A percentile compares a stretch with the other conserved stretches of the same genome.
phyloP scores from a whole-genome alignment of 148 eudicot species.

The Vaccinium myrtillus region DNA sequence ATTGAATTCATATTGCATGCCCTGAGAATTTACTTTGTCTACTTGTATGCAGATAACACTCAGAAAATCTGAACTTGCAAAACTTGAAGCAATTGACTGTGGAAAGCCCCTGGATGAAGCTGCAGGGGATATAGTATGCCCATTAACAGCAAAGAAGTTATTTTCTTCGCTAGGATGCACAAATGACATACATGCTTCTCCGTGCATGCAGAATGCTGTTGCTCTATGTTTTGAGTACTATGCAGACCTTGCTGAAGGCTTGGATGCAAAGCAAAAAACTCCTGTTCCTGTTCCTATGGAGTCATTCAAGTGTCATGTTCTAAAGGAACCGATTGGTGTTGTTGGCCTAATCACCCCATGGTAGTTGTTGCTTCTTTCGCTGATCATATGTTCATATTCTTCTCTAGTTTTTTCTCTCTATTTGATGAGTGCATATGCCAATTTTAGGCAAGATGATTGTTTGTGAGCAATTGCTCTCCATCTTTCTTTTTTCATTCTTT shows the following conservation, averaged over 20 bases:
- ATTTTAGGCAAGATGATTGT: not conserved
- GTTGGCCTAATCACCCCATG: constrained; percentile 98
- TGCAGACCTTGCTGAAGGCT: constrained; percentile 91
- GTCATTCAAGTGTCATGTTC: constrained; percentile 73
- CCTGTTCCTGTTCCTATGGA: constrained; percentile 84
- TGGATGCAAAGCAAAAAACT: constrained; percentile 82
- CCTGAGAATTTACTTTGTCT: not conserved
- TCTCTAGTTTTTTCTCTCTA: not conserved
- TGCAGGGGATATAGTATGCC: constrained; percentile 87
- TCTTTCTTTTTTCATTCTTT: not conserved
- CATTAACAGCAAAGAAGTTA: not conserved
- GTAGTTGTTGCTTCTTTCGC: constrained; percentile 33
- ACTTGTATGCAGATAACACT: constrained; percentile 60
- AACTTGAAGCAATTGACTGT: constrained; percentile 75
- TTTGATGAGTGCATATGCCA: not conserved
- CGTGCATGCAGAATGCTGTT: constrained; percentile 80
- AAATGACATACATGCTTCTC: constrained; percentile 16
- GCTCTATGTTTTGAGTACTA: constrained; percentile 87
- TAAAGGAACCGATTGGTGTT: constrained; percentile 87
- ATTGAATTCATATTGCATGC: not conserved
- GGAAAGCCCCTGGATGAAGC: constrained; percentile 94
- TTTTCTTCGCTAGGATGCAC: not conserved
- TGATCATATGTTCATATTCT: not conserved
- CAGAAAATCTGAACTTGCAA: constrained; percentile 64
- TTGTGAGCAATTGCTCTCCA: not conserved